A percentile compares a stretch with the other conserved stretches of the same genome.
phyloP scores from a whole-genome alignment of 176 grass and related monocot genomes.

The Carex scoparia region DNA sequence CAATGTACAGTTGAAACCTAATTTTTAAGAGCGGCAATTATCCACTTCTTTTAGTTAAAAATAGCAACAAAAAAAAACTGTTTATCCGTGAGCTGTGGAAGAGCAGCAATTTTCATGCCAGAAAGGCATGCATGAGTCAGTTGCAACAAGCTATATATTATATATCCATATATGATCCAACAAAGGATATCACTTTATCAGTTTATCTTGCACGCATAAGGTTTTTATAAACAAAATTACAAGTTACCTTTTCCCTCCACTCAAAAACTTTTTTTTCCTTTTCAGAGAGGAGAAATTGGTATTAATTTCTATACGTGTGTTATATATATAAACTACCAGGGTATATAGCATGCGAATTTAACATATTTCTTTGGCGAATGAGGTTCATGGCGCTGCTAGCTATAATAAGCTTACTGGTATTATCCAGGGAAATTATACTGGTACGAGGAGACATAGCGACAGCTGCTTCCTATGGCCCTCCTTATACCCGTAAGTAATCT shows the following conservation, averaged over 20 bases:
- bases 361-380: neutral
- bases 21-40: neutral
- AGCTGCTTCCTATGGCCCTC: constrained; percentile 31
- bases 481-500: constrained; percentile 28
- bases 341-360: neutral
- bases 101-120: neutral
- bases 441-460: constrained; percentile 25
- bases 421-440: neutral
- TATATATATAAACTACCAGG: neutral
- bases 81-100: neutral
- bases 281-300: neutral
- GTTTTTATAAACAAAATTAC: constrained; percentile 7
- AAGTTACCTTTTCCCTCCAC: neutral
- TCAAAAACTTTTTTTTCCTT: neutral
- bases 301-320: constrained; percentile 4
- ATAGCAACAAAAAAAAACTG: neutral
- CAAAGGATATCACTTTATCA: neutral
- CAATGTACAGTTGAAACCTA: neutral
- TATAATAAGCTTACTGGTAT: neutral
- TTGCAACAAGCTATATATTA: neutral
- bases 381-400: constrained; percentile 9
- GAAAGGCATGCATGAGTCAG: neutral
- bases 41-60: neutral
- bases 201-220: constrained; percentile 15
- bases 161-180: neutral